Conservation (phyloP, 116 monocot genomes). For the Posidonia oceanica region DNA sequence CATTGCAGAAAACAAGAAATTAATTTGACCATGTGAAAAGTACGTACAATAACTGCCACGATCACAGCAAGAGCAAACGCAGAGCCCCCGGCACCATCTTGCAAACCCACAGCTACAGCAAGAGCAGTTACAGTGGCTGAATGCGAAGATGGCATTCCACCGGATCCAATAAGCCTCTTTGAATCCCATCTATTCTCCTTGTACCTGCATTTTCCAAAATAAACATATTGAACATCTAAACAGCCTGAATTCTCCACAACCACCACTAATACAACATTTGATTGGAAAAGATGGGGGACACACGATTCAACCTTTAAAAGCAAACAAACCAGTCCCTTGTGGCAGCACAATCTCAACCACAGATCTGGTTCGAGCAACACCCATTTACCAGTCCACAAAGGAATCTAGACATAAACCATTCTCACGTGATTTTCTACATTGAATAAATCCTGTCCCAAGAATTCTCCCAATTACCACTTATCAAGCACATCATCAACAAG, state of each 20-base stretch:
- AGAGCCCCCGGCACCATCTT: conserved; percentile 15
- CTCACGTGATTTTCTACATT: too few relatives aligned
- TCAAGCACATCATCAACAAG: too few relatives aligned
- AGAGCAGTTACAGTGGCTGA: conserved; percentile 14
- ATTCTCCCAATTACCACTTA: too few relatives aligned
- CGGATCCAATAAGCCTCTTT: conserved; percentile 11
- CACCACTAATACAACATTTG: not conserved
- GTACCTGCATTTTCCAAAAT: conserved; percentile 2
- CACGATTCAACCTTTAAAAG: not conserved
- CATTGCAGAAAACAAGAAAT: too few relatives aligned
- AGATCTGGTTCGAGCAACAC: too few relatives aligned
- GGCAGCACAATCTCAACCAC: too few relatives aligned
- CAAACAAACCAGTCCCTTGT: too few relatives aligned
- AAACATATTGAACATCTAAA: not conserved
- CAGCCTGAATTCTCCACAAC: not conserved
- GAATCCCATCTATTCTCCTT: conserved; percentile 18
- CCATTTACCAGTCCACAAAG: too few relatives aligned
- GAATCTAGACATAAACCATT: too few relatives aligned
- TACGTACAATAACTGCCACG: conserved; percentile 13
- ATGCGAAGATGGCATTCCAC: conserved; percentile 18
- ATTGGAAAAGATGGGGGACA: not conserved
- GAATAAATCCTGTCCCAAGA: too few relatives aligned
- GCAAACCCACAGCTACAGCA: conserved; percentile 12
- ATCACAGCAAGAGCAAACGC: conserved; percentile 12
- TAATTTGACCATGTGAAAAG: not conserved